Percentiles rank a stretch among this genome's conserved stretches.
Conservation (phyloP, 2,329 filamentous ascomycete genomes). For the Penicillium hesseltinei region DNA sequence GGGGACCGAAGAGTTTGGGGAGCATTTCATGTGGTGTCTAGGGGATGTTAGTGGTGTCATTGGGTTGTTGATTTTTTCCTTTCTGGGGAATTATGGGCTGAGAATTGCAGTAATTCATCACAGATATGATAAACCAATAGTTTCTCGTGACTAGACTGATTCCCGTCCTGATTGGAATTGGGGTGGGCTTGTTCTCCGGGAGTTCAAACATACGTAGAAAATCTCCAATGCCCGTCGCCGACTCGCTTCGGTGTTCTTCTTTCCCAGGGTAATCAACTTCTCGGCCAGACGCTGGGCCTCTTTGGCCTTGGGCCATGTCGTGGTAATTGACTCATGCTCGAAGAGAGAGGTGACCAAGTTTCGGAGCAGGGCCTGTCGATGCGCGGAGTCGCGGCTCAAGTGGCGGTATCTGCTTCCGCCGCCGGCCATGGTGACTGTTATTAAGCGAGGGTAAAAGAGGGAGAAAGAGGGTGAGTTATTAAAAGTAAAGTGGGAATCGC, state of each 20-base stretch:
- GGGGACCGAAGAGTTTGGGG: conserved; percentile 82
- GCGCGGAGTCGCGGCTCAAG: conserved; percentile 78
- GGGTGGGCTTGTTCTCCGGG: neutral
- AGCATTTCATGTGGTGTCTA: conserved; percentile 51
- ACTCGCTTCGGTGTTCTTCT: conserved; percentile 84
- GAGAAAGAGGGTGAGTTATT: neutral
- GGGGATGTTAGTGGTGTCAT: conserved; percentile 1
- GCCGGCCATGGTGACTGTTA: conserved; percentile 67
- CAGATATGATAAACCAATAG: neutral
- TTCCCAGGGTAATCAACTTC: conserved; percentile 89
- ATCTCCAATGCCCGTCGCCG: conserved; percentile 72
- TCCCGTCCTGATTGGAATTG: neutral
- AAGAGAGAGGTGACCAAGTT: conserved; percentile 96
- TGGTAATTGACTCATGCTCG: conserved; percentile 87
- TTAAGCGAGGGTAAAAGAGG: neutral
- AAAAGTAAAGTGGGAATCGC: conserved; percentile 7
- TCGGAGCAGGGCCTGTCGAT: conserved; percentile 87
- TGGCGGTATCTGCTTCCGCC: conserved; percentile 85
- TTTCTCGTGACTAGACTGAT: neutral
- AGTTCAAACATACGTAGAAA: conserved; percentile 68
- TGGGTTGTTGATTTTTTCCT: neutral
- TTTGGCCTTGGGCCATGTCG: conserved; percentile 95
- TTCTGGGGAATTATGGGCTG: neutral
- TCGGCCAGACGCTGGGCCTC: conserved; percentile 92
- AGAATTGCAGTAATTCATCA: neutral